These are phyloP conservation scores for Dendrocalamus latiflorus DNA, from an alignment of 202 grass and related monocot genomes.

Conservation along the genomic window DNA sequence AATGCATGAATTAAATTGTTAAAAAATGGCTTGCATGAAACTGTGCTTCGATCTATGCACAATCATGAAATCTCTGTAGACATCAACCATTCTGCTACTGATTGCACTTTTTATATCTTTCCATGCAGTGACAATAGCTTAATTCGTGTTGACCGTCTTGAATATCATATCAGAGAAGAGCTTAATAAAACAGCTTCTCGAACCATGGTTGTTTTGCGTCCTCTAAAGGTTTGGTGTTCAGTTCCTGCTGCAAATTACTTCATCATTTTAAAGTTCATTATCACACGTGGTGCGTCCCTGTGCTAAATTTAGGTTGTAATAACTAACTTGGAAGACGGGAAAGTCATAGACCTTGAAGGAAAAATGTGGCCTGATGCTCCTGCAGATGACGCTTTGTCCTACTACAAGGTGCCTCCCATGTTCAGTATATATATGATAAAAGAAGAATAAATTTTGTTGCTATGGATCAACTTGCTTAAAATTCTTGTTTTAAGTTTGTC, in stretches of 20 bases:
- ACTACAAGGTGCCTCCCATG: conserved; percentile 62
- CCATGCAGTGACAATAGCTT: conserved; percentile 82
- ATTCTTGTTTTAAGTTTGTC: background rate
- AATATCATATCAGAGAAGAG: conserved; percentile 92
- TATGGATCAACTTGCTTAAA: conserved; percentile 8
- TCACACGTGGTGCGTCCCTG: background rate
- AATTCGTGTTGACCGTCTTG: conserved; percentile 70
- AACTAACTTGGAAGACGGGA: conserved; percentile 76
- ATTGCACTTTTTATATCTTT: conserved; percentile 22
- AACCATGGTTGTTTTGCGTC: conserved; percentile 76
- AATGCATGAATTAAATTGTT: background rate
- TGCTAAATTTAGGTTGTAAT: conserved; percentile 68
- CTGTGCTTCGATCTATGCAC: background rate
- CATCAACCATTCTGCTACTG: conserved; percentile 13
- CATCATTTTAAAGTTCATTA: conserved; percentile 5
- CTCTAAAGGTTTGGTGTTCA: conserved; percentile 68
- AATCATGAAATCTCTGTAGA: background rate
- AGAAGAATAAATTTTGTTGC: conserved; percentile 6
- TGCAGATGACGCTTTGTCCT: conserved; percentile 60
- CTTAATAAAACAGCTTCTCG: conserved; percentile 78
- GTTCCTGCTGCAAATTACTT: background rate
- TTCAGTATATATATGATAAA: background rate
- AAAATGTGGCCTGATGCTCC: conserved; percentile 92
- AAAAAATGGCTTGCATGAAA: background rate
- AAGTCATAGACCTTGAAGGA: conserved; percentile 69